Evolutionary conservation across 1,284 basidiomycete species (phyloP), one percentile per base, ranked within the genome.

Genomic region (Puccinia triticina): DNA sequence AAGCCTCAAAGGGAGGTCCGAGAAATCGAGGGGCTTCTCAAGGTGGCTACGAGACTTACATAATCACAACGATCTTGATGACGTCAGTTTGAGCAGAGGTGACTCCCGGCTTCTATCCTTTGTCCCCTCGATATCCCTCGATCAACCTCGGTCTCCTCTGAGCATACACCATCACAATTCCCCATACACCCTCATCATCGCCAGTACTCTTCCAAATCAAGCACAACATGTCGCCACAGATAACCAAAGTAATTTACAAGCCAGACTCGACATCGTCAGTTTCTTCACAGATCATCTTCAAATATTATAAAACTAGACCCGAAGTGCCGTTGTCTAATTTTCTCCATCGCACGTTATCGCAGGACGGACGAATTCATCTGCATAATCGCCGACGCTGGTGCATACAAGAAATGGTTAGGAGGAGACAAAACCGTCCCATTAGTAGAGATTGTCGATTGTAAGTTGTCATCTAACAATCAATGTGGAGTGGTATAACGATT

Each of bases 351-450:
- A 2, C 21, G 46, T 69, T 12, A 26, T 32, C 32, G 26, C 67
- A 80, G 77, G 16, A 82, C 80, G 18, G 73, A 82, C 43, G 80
- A 82, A 74, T 82, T 74, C 50, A 82, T 82, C 66, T 66, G 43
- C n/a, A 76, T 82, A 26, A 69, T 82, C 37, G 34, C 71, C 29
- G 80, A 80, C 46, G 26, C 37, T 16, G 12, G 0, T 23, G 77
- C 77, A n/a, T 93, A 89, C 87, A 90, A 91, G 88, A 92, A 91
- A 86, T 94, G 92, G 91, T 92, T 91, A 87, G 89, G 88, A 18
- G 93, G 92, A 89, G 92, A 92, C 93, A 85, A 88, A 48, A 88
- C 91, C 29, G 90, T 93, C 84, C 90, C 92, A 57, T 87, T 93
- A 12, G 86, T 90, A 26, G 89, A 91, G 3, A 91, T 94, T 59